These are phyloP conservation scores for Striga asiatica DNA, from an alignment of 257 asterid genomes.

Conservation along the genomic window DNA sequence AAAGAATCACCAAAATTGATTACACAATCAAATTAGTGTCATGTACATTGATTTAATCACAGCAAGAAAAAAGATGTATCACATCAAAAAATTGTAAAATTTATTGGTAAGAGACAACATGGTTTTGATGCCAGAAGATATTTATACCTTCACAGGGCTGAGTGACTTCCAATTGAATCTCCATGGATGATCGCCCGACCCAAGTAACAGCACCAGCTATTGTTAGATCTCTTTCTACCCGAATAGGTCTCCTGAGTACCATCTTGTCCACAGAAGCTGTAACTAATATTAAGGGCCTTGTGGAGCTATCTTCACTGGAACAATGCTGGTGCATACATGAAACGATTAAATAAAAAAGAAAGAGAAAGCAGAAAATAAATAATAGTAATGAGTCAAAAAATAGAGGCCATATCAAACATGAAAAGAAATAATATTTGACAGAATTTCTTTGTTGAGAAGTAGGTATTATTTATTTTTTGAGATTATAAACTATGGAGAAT, in stretches of 20 bases:
- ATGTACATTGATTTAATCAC: background rate
- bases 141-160: constrained; percentile 62
- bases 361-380: too few relatives aligned
- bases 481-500: background rate
- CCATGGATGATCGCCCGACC: constrained; percentile 95
- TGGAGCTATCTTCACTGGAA: constrained; percentile 49
- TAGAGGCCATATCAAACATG: background rate
- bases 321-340: constrained; percentile 51
- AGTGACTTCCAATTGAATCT: constrained; percentile 73
- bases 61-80: background rate
- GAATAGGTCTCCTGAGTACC: constrained; percentile 64
- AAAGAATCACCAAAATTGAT: background rate
- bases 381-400: background rate
- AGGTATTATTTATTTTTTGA: background rate
- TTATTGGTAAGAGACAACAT: background rate
- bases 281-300: constrained; percentile 63
- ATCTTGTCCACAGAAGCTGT: constrained; percentile 94
- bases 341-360: background rate
- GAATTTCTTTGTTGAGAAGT: background rate
- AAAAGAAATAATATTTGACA: background rate
- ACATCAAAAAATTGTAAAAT: background rate
- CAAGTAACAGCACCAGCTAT: constrained; percentile 80
- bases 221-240: constrained; percentile 52
- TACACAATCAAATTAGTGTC: background rate
- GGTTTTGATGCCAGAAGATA: constrained; percentile 15